Conservation (phyloP, 306 rosid species). For the Malus domestica region DNA sequence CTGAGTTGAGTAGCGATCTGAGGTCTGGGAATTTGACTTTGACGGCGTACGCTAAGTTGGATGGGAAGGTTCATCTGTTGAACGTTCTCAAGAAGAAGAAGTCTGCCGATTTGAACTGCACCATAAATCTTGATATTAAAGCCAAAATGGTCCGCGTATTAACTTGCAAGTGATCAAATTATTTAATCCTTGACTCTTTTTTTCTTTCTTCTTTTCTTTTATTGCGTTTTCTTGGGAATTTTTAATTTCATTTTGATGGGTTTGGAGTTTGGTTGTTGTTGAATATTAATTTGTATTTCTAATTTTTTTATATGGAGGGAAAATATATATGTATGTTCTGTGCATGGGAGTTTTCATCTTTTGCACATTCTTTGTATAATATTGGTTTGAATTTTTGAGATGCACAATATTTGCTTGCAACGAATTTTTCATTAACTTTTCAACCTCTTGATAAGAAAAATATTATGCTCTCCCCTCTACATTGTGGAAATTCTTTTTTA, state of each 20-base stretch:
- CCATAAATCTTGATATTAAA: conserved; percentile 13
- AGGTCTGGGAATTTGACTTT: conserved; percentile 17
- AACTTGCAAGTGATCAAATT: conserved; percentile 20
- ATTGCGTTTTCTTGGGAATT: not conserved
- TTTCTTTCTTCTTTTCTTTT: not conserved
- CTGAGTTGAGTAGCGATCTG: conserved; percentile 19
- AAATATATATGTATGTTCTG: not conserved
- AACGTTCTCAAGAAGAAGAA: conserved; percentile 28
- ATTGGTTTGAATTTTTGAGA: not conserved
- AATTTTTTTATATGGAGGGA: not conserved
- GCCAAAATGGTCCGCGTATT: conserved; percentile 9
- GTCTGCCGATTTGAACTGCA: conserved; percentile 23
- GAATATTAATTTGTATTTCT: not conserved
- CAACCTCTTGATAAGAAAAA: not conserved
- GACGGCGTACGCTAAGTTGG: conserved; percentile 22
- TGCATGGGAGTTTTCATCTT: not conserved
- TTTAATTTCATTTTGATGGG: not conserved
- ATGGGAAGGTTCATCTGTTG: conserved; percentile 27
- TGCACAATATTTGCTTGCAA: not conserved
- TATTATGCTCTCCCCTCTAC: too few species aligned
- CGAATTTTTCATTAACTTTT: not conserved
- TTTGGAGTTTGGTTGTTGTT: not conserved
- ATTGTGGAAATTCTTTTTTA: too few species aligned
- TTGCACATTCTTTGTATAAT: not conserved
- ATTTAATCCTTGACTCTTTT: not conserved